phyloP scores from a whole-genome alignment of 2,329 filamentous ascomycete species.

The Phialophora macrospora region DNA sequence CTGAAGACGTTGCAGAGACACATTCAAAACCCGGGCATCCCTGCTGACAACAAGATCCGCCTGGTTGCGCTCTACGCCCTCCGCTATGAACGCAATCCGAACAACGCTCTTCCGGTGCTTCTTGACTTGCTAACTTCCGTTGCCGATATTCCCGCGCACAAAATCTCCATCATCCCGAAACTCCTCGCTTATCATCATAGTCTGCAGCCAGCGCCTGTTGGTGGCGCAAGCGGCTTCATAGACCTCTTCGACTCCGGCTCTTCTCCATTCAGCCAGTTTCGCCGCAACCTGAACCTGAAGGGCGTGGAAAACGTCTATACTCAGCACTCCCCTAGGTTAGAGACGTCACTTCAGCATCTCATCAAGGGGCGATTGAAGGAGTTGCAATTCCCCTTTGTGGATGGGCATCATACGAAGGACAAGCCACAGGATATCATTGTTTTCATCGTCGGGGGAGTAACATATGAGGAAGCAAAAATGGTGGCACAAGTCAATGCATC shows the following conservation, averaged over 20 bases:
- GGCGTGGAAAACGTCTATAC: slow-evolving; percentile 99
- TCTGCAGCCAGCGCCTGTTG: slow-evolving; percentile 74
- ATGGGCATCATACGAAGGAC: slow-evolving; percentile 83
- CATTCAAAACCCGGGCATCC: slow-evolving; percentile 78
- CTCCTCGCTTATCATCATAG: slow-evolving; percentile 85
- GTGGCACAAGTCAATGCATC: slow-evolving; percentile 93
- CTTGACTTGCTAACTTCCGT: slow-evolving; percentile 84
- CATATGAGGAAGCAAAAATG: slow-evolving; percentile 96
- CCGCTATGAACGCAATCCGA: slow-evolving; percentile 84
- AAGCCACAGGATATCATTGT: slow-evolving; percentile 96
- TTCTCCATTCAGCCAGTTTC: slow-evolving; percentile 91
- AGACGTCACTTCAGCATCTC: slow-evolving; percentile 85
- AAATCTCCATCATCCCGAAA: slow-evolving; percentile 79
- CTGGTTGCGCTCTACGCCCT: slow-evolving; percentile 94
- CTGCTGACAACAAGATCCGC: slow-evolving; percentile 80
- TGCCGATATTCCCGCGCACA: slow-evolving; percentile 75
- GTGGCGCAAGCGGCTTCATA: slow-evolving; percentile 77
- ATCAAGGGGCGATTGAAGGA: slow-evolving; percentile 89
- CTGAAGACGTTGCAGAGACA: slow-evolving; percentile 89
- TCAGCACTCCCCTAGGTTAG: slow-evolving; percentile 88
- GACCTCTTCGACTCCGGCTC: slow-evolving; percentile 84
- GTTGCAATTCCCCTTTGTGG: slow-evolving; percentile 89
- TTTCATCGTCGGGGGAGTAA: slow-evolving; percentile 91
- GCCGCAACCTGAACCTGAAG: slow-evolving; percentile 72
- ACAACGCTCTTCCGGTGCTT: slow-evolving; percentile 81